Conservation (phyloP, 75 land plant species). For the Picea sitchensis region DNA sequence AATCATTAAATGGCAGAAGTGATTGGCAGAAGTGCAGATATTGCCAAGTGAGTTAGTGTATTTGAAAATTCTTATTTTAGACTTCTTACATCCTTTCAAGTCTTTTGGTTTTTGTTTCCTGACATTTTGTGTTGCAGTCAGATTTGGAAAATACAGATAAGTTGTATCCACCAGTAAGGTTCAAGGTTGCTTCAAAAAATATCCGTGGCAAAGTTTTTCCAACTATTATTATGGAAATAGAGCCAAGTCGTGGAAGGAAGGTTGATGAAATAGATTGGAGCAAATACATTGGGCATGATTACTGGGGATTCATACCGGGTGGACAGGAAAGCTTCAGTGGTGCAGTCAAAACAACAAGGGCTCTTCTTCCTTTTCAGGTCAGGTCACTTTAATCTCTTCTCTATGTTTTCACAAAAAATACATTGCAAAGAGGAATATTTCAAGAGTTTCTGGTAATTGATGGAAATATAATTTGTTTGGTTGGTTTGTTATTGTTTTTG, state of each 20-base stretch:
- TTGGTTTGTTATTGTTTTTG: too few relatives aligned
- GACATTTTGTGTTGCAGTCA: constrained; percentile 1
- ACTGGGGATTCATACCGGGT: constrained; percentile 25
- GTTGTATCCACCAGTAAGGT: constrained; percentile 9
- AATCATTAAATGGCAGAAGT: not conserved
- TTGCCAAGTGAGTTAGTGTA: constrained; percentile 1
- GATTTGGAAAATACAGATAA: not conserved
- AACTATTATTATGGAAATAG: constrained; percentile 1
- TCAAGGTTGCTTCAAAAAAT: not conserved
- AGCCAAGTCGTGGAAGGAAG: constrained; percentile 3
- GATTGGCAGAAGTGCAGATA: not conserved
- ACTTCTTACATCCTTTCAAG: not conserved
- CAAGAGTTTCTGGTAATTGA: not conserved
- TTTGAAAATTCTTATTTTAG: not conserved
- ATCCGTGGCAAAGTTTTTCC: not conserved
- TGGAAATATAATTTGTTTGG: too few relatives aligned
- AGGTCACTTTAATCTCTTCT: constrained; percentile 1
- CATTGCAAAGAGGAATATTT: not conserved
- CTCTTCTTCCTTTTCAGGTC: constrained; percentile 29
- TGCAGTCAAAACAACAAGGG: constrained; percentile 8
- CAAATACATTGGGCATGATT: constrained; percentile 13
- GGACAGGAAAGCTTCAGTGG: constrained; percentile 7
- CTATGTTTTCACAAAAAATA: not conserved
- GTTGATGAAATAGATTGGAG: constrained; percentile 4
- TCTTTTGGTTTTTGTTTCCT: not conserved